Evolutionary conservation across 2,329 filamentous ascomycete genomes (phyloP), one percentile per base, ranked within the genome.

Genomic region (Knufia petricola): DNA sequence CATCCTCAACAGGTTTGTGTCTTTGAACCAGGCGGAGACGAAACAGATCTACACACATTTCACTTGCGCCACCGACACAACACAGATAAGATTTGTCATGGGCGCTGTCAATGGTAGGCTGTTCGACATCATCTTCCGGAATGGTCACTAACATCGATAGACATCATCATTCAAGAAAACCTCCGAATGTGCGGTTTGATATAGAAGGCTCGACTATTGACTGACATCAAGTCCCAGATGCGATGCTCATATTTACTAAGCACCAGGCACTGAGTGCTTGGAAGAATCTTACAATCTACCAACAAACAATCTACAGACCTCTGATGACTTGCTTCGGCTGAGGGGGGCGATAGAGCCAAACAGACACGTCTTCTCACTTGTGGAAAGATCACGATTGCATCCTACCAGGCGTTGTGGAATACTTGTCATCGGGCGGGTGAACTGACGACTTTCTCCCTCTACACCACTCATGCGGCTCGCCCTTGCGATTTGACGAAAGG

Each of bases 21-120:
- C 86, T 66, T 75, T 98, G 66, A 98, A 98, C 74, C 92, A 96
- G 71, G 90, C 95, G 67, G 92, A 96, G 75, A 95, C 88, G 48
- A 98, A 98, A 77, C 92, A 98, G 69, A 96, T 98, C 68, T 98
- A 98, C 77, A 98, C 92, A 51, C 92, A 96, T 71, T 98, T 98
- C 72, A 98, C 92, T 44, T 96, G 92, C 67, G 92, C 92, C 53
- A 98, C 92, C 42, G 92, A 98, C 66, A 98, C 92, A 26, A 95
- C 92, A 63, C 92, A 98, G 70, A 98, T 98, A 62, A 84, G 92
- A 64, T 96, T 98, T 76, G 92, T 98, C 71, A 98, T 98, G 92
- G 89, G 90, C 54, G 92, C 92, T 59, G 92, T 98, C 64, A 98
- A 98, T 72, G 89, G 89, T 95, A 77, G 63, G 82, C 66, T 36